phyloP scores from a whole-genome alignment of 257 asterid species.

The Solanum gracilifrons region DNA sequence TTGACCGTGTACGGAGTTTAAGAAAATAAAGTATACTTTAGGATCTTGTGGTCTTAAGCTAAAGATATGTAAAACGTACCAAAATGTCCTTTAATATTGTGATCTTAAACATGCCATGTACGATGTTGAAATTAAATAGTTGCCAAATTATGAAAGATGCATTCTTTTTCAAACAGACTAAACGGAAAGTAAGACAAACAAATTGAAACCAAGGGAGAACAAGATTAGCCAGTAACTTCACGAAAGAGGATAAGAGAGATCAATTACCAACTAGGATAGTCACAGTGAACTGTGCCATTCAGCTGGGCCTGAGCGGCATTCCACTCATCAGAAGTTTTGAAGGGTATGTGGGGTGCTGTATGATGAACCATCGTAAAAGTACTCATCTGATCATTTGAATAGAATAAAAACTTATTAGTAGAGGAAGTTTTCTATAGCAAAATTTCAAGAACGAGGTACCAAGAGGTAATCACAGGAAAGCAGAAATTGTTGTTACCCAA shows the following conservation, averaged over 20 bases:
- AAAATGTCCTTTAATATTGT: background rate
- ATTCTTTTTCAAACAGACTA: background rate
- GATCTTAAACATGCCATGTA: background rate
- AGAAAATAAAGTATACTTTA: background rate
- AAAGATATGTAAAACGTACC: background rate
- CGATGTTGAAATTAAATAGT: background rate
- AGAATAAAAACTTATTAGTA: background rate
- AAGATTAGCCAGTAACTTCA: background rate
- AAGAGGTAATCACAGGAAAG: background rate
- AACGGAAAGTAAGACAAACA: background rate
- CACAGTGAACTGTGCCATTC: constrained; percentile 92
- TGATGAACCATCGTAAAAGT: constrained; percentile 98
- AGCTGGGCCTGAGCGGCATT: constrained; percentile 97
- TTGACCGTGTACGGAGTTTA: background rate
- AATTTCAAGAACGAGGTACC: background rate
- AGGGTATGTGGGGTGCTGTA: constrained; percentile 98
- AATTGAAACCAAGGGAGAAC: background rate
- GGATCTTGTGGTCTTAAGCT: background rate
- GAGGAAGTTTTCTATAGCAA: background rate
- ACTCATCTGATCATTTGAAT: constrained; percentile 52
- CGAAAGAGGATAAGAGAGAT: background rate
- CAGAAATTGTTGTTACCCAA: constrained; percentile 58
- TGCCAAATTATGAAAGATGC: background rate
- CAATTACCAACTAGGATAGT: constrained; percentile 74
- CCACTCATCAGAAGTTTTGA: constrained; percentile 72